Percentiles rank a stretch among this genome's conserved stretches.
Evolutionary conservation across 345 rosid genomes (phyloP).

Genomic region (Barbarea vulgaris): DNA sequence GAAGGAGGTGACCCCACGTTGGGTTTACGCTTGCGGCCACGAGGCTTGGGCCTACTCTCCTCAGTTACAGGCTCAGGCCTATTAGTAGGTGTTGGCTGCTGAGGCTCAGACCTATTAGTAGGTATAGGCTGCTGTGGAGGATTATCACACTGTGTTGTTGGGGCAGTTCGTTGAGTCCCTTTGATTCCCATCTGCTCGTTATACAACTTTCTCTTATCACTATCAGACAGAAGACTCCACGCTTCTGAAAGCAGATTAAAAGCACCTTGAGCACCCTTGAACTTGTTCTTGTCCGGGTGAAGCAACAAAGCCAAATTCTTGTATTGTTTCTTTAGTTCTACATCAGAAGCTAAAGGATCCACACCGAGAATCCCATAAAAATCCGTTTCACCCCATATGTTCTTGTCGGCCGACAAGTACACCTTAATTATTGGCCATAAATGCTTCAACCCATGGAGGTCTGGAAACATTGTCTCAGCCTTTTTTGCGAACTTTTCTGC

Average conservation of each 20-base stretch:
- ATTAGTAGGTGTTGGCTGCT: no score
- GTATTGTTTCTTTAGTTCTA: constrained; percentile 60
- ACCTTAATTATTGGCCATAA: constrained; percentile 68
- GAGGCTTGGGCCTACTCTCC: constrained; percentile 17
- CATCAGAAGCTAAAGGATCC: constrained; percentile 62
- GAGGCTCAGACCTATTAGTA: constrained; percentile 58
- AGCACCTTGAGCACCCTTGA: constrained; percentile 80
- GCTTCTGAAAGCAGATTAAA: constrained; percentile 73
- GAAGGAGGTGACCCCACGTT: constrained; percentile 42
- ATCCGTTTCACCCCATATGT: constrained; percentile 60
- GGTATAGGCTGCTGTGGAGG: constrained; percentile 41
- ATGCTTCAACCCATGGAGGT: constrained; percentile 65
- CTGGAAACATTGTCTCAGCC: constrained; percentile 76
- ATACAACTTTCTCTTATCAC: constrained; percentile 60
- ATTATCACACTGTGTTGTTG: constrained; percentile 37
- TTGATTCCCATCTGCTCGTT: constrained; percentile 54
- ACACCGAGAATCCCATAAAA: constrained; percentile 80
- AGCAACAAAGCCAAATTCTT: constrained; percentile 64
- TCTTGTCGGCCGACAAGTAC: constrained; percentile 63
- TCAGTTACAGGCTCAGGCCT: constrained; percentile 39
- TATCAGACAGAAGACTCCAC: constrained; percentile 76
- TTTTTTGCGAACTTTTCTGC: constrained; percentile 73
- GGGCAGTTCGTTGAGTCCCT: constrained; percentile 38
- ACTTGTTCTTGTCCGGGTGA: constrained; percentile 91
- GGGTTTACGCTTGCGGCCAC: constrained; percentile 28